Evolutionary conservation across 495 filamentous ascomycete species (phyloP), one percentile per base, ranked within the genome.

Genomic region (Penicillium parvum): DNA sequence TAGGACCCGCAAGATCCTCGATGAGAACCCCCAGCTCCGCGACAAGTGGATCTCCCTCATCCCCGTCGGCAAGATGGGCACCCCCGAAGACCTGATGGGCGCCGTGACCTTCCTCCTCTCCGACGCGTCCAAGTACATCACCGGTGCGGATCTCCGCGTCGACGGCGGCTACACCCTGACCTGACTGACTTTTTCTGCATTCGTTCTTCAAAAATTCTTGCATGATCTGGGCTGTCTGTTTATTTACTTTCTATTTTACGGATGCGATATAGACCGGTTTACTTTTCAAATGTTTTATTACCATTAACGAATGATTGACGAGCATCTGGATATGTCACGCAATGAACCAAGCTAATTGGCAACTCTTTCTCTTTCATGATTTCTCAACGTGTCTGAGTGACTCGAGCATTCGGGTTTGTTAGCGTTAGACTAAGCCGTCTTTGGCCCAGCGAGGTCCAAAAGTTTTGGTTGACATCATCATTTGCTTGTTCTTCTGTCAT

Each of bases 161-260:
- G 90, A 96, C 59, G 91, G 91, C 30, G 90, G 89, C 9, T 96
- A 95, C 63, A 95, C 89, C 16, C 63, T 88, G 38, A 94, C 85
- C 45, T 90, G 82, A 75, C 19, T 23, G 11, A 9, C 15, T 12
- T 16, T 16, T 17, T 4, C 25, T 20, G 25, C 23, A 4, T 29
- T 11, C 18, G 17, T 37, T 25, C 11, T 19, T 2, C 12, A 7
- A 3, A 14, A 14, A 17, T 21, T 20, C 25, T 20, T 30, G 42
- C 41, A 44, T 44, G 17, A 44, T 44, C 11, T 16, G 22, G n/a
- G 40, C 19, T n/a, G n/a, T n/a, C n/a, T n/a, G 9, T 34, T 33
- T 10, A 1, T 17, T 25, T 40, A 16, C 26, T 21, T 4, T 12
- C 23, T 16, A 15, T 21, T 20, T 37, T 25, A 29, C 9, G 32